Evolutionary conservation across 106 monocot species (phyloP), one percentile per base, ranked within the genome.

Genomic region (Ottelia alismoides): DNA sequence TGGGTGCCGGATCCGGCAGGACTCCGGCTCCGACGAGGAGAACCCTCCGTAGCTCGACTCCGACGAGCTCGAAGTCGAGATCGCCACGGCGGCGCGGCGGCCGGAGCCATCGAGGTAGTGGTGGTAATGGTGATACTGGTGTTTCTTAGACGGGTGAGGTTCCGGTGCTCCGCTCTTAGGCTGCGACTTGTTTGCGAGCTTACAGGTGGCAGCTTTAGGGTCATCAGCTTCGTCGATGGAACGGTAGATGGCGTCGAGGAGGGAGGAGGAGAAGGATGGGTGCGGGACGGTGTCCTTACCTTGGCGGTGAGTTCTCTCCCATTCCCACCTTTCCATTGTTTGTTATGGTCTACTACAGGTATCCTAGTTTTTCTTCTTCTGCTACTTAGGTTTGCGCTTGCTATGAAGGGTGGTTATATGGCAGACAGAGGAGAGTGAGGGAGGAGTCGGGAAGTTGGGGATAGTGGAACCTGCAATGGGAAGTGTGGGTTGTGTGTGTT

Each of bases 41-140:
- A 80, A 89, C 4, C 83, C 79, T 10, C 88, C 79, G 74, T 72
- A 89, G 71, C 88, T 83, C 20, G 88, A 89, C 31, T 80, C 79
- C n/a, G 85, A 80, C 27, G 85, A 85, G 80, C 85, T 85, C 3
- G 88, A 80, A 28, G 78, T 79, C 47, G 83, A 65, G 24, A 56
- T 65, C 24, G 29, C 4, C n/a, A 47, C 20, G 40, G n/a, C n/a
- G n/a, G n/a, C n/a, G n/a, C n/a, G n/a, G 27, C 40, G 24, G 51
- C 12, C 25, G 32, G 22, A 16, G 64, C 44, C 31, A 30, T 40
- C 45, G 12, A 27, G 31, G n/a, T n/a, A n/a, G n/a, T n/a, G n/a
- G n/a, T n/a, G n/a, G n/a, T n/a, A n/a, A n/a, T n/a, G n/a, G n/a
- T n/a, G n/a, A n/a, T n/a, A n/a, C n/a, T n/a, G n/a, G n/a, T n/a